These are phyloP conservation scores for Xylariaceae sp. DNA, from an alignment of 2,329 filamentous ascomycete genomes.

Conservation along the genomic window DNA sequence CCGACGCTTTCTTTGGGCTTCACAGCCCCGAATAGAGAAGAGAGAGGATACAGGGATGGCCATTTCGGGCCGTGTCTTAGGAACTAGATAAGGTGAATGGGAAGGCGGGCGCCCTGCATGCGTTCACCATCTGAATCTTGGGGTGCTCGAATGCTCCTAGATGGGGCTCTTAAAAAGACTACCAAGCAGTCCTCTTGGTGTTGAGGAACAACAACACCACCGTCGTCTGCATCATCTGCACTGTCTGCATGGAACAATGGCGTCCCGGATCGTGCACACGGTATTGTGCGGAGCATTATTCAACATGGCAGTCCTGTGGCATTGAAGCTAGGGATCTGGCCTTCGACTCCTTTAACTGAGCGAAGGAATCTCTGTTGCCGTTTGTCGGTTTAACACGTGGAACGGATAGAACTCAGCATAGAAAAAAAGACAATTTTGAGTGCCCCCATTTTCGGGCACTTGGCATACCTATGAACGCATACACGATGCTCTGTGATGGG, in stretches of 20 bases:
- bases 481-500: too few relatives aligned
- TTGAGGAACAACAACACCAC: too few relatives aligned
- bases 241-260: constrained; percentile 20
- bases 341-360: neutral
- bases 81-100: neutral
- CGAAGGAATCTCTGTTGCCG: neutral
- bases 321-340: neutral
- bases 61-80: neutral
- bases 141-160: too few relatives aligned
- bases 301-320: constrained; percentile 16
- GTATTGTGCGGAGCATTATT: constrained; percentile 6
- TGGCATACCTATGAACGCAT: too few relatives aligned
- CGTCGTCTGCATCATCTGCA: neutral
- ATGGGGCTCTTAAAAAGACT: neutral
- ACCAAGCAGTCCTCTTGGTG: too few relatives aligned
- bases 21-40: too few relatives aligned
- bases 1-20: too few relatives aligned
- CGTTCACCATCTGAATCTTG: too few relatives aligned
- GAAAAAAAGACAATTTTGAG: too few relatives aligned
- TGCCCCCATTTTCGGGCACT: too few relatives aligned
- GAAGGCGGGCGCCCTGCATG: neutral
- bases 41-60: too few relatives aligned
- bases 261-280: constrained; percentile 7
- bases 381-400: neutral
- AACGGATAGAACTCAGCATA: too few relatives aligned